Conservation (phyloP, 495 filamentous ascomycete genomes). For the Hypoxylon fuscum region DNA sequence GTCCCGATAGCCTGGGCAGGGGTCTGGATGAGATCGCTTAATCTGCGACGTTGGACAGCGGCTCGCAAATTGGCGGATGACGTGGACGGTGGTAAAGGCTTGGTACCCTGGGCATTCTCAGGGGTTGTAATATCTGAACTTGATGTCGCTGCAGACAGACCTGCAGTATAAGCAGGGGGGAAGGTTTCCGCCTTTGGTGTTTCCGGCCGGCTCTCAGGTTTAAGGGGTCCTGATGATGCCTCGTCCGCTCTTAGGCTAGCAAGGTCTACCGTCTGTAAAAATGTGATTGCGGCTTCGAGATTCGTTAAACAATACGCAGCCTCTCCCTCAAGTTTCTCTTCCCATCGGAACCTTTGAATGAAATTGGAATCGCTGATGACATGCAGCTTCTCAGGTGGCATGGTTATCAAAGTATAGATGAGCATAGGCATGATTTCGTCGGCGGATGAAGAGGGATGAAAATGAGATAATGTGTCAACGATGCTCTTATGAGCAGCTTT, state of each 20-base stretch:
- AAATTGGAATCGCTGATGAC: conserved; percentile 94
- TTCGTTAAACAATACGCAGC: conserved; percentile 96
- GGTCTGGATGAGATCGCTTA: conserved; percentile 86
- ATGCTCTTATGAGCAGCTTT: conserved; percentile 92
- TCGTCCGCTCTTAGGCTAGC: conserved; percentile 90
- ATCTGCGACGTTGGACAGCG: conserved; percentile 64
- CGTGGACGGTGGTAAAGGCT: conserved; percentile 48
- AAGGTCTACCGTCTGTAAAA: conserved; percentile 97
- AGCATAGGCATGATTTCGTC: conserved; percentile 97
- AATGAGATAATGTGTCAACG: conserved; percentile 81
- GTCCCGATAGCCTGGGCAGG: conserved; percentile 81
- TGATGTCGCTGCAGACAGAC: conserved; percentile 50
- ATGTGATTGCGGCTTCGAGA: conserved; percentile 92
- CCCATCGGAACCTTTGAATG: conserved; percentile 90
- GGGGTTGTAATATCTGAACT: conserved; percentile 47
- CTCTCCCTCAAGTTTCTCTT: conserved; percentile 88
- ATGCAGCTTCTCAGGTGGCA: conserved; percentile 84
- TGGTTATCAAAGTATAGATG: conserved; percentile 93
- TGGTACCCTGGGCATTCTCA: conserved; percentile 51
- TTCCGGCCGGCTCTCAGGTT: conserved; percentile 59
- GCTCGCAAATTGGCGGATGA: conserved; percentile 52
- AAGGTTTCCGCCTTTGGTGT: conserved; percentile 64
- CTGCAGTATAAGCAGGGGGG: conserved; percentile 57
- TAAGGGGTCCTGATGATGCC: conserved; percentile 66
- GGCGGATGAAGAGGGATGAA: conserved; percentile 90